Base-by-base conservation (phyloP, 306 rosid species). In the Begonia fuchsioides region DNA sequence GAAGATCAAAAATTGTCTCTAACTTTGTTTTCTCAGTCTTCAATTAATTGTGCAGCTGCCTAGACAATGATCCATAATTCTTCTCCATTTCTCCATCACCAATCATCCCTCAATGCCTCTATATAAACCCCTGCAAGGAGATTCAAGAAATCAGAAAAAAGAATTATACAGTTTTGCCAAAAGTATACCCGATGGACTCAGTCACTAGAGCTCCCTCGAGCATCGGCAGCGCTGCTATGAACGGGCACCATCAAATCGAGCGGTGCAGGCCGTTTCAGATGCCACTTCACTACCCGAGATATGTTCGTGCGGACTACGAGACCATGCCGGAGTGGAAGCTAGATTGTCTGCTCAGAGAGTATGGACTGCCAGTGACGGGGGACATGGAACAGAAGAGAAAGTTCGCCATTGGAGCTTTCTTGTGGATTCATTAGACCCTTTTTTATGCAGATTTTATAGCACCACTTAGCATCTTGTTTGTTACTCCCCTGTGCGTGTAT, bases 281-380 rank as follows among this genome's bases (percentile, higher is more conserved):
- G 73, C 67, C 67, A 12, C 54, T 68, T 38, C 71, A 64, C 62
- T 73, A 68, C 44, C 70, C 70, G 10, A 59, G 61, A 40, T 67
- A 41, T 61, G 15, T 26, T 48, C 67, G 54, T 50, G 26, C 44
- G 5, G 74, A 67, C 60, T 72, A 63, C 12, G 67, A 62, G 49
- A 13, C 47, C 47, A 72, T 72, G 74, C 68, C 59, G 2, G 74
- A 72, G 64, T 72, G 74, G 78, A 51, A 55, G 17, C 39, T 72
- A 5, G 71, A 72, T 48, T 35, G 65, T 49, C 65, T 72, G 4
- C n/a, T 64, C 41, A 52, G 41, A 12, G 68, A 72, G 46, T 63
- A 73, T 11, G 71, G 65, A 18, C 52, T 68, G 8, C 59, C 62
- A 3, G 32, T 57, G 47, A 10, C 6, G 3, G 74, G 62, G 19